Evolutionary conservation across 345 rosid genomes (phyloP), one percentile per base, ranked within the genome.

Genomic region (Eucalyptus decipiens): DNA sequence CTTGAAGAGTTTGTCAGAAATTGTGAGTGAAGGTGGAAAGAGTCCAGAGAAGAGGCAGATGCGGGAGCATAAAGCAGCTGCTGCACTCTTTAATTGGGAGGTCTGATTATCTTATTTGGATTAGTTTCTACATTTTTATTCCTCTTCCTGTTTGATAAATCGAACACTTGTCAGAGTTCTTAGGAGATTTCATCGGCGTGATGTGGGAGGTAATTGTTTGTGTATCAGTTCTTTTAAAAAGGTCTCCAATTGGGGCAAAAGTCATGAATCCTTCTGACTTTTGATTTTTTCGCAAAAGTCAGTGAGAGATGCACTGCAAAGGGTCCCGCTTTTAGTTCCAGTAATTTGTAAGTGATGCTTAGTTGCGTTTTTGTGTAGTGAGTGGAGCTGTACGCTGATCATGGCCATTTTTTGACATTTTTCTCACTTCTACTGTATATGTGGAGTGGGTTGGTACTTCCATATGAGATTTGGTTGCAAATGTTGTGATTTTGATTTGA

Each of bases 31-130:
- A 60, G 90, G 94, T 90, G 95, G 90, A 91, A 96, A 92, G 90
- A 91, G 90, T 90, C 58, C 91, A 89, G 98, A 95, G 94, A 97
- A 95, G 91, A 94, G 91, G 88, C 96, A 95, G 91, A 93, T 94
- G 94, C 95, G 99, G 90, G 99, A 98, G 89, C 95, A 76, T 17
- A 98, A 94, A 94, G 99, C 99, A 92, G 99, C 99, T 92, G 97
- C 98, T 37, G 97, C 96, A 88, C 95, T 98, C 89, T 98, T 98
- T 90, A 95, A 95, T 86, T 97, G 98, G 99, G 97, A 98, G 99
- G 99, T 98, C 89, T 85, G 81, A 86, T 86, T 23, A 54, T 51
- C 43, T 86, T 86, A 50, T 34, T 54, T 54, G 88, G 67, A 86
- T 76, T 40, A 40, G 85, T 76, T 76, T 76, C 47, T 76, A 40